phyloP scores from a whole-genome alignment of 2,329 filamentous ascomycete genomes.

The Colletotrichum musae region DNA sequence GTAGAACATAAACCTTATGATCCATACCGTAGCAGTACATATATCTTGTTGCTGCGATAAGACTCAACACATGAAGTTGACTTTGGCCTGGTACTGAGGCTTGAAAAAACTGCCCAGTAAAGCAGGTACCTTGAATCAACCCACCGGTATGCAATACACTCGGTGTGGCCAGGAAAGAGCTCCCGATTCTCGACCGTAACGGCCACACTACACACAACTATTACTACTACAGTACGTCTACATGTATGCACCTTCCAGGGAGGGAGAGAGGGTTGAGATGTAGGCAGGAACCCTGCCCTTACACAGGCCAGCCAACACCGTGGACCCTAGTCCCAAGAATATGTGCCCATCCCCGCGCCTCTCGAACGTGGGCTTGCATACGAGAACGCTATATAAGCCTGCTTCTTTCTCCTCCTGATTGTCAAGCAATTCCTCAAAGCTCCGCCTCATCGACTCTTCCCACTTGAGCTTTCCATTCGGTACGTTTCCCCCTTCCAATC shows the following conservation, averaged over 20 bases:
- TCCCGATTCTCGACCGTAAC: constrained; percentile 11
- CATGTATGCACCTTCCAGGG: constrained; percentile 14
- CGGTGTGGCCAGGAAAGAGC: constrained; percentile 15
- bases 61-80: no score
- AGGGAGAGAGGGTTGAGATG: constrained; percentile 13
- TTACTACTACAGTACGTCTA: no score
- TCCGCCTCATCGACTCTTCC: constrained; percentile 1
- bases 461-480: constrained; percentile 3
- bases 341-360: constrained; percentile 34
- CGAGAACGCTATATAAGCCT: constrained; percentile 27
- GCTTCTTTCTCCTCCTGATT: constrained; percentile 2
- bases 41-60: no score
- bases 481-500: background rate
- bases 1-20: no score
- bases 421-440: background rate
- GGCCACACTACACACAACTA: no score
- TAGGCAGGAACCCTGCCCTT: constrained; percentile 36
- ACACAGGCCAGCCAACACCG: constrained; percentile 34
- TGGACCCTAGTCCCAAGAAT: constrained; percentile 21
- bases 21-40: no score
- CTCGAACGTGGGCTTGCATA: constrained; percentile 7
- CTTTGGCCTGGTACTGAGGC: no score
- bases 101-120: no score
- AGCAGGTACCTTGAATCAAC: no score
- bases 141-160: background rate